Conservation (phyloP, 1,284 basidiomycete species). For the Cryptococcus sp. region DNA sequence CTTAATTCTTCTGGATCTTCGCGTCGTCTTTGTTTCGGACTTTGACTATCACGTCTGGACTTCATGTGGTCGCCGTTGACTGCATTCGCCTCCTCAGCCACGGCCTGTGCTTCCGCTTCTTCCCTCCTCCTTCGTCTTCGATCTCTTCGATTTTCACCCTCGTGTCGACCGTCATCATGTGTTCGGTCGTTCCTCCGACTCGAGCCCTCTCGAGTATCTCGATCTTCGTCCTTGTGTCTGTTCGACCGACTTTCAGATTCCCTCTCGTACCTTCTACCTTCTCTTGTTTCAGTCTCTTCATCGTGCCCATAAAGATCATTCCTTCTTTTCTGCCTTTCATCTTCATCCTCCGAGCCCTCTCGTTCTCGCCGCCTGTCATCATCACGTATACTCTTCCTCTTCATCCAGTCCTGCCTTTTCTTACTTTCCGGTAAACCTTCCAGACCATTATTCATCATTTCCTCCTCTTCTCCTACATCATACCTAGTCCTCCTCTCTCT, state of each 20-base stretch:
- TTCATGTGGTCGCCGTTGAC: no score
- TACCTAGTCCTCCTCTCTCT: not conserved
- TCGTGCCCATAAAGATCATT: not conserved
- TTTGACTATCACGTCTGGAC: no score
- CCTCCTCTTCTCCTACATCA: constrained; percentile 48
- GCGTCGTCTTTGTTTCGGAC: not conserved
- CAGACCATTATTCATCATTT: constrained; percentile 50
- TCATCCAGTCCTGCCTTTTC: constrained; percentile 1
- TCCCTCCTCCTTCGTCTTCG: not conserved
- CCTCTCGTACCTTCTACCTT: not conserved
- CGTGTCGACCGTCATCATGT: constrained; percentile 17
- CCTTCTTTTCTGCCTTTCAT: not conserved
- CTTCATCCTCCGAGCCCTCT: constrained; percentile 4
- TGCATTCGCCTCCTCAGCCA: no score
- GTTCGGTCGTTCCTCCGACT: constrained; percentile 1
- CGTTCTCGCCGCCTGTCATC: constrained; percentile 43
- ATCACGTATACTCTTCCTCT: constrained; percentile 47
- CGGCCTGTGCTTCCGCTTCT: no score
- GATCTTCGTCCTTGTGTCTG: no score
- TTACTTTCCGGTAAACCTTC: not conserved
- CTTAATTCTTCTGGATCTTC: not conserved
- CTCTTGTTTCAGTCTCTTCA: not conserved
- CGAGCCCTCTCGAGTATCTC: constrained; percentile 1
- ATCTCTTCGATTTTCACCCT: not conserved
- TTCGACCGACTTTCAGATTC: not conserved